Percentiles rank a stretch among this genome's conserved stretches.
These are phyloP conservation scores for Leishmania mexicana DNA, from an alignment of 208 protist genomes.

Conservation along the genomic window DNA sequence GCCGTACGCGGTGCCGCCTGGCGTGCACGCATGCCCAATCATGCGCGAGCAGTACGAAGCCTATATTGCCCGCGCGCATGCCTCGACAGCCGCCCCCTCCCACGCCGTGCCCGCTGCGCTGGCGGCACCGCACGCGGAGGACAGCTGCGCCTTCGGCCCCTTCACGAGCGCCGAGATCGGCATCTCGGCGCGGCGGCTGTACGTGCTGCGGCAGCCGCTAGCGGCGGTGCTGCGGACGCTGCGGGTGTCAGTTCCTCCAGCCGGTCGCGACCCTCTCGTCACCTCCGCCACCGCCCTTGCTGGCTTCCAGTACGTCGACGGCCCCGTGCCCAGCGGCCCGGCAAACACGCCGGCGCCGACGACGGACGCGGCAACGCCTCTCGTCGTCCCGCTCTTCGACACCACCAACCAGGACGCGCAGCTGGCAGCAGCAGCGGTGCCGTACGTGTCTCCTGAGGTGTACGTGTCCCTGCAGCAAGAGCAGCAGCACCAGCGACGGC, in stretches of 20 bases:
- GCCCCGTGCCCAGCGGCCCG: slow-evolving; percentile 1
- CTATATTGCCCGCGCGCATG: slow-evolving; percentile 4
- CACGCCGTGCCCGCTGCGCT: background rate
- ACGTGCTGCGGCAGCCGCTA: slow-evolving; percentile 59
- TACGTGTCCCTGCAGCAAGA: slow-evolving; percentile 32
- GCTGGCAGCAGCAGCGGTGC: slow-evolving; percentile 34
- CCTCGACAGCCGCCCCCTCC: background rate
- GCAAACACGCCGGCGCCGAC: background rate
- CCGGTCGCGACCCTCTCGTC: slow-evolving; percentile 11
- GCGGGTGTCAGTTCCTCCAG: slow-evolving; percentile 31
- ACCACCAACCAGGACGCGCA: slow-evolving; percentile 32
- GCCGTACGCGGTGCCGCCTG: slow-evolving; percentile 11
- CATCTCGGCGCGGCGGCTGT: slow-evolving; percentile 31
- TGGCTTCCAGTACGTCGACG: slow-evolving; percentile 24
- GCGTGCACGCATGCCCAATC: slow-evolving; percentile 25
- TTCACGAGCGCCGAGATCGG: slow-evolving; percentile 62
- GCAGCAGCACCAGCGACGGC: slow-evolving; percentile 5
- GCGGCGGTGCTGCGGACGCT: slow-evolving; percentile 51
- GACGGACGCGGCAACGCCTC: background rate
- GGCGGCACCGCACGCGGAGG: slow-evolving; percentile 32
- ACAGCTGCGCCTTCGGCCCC: slow-evolving; percentile 68
- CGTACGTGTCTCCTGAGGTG: slow-evolving; percentile 74
- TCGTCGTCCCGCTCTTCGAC: slow-evolving; percentile 61
- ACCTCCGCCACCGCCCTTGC: slow-evolving; percentile 22
- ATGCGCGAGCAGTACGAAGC: slow-evolving; percentile 23